These are phyloP conservation scores for Phytophthora hibernalis DNA, from an alignment of 352 stramenopile genomes.

Conservation along the genomic window DNA sequence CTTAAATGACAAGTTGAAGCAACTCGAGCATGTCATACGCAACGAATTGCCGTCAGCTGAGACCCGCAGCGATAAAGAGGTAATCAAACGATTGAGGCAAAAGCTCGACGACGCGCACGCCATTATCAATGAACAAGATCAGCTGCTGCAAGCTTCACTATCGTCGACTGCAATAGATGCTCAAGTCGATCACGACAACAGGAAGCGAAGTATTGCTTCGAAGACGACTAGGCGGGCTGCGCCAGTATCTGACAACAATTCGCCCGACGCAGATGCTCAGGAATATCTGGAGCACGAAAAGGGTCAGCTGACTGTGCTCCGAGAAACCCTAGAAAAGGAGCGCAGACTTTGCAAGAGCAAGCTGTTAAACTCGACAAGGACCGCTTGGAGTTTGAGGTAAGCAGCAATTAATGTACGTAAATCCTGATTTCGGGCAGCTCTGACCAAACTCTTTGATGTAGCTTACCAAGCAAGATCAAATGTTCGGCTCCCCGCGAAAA, in stretches of 20 bases:
- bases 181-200: constrained; percentile 11
- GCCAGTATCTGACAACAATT: neutral
- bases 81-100: constrained; percentile 60
- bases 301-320: constrained; percentile 38
- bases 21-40: constrained; percentile 68
- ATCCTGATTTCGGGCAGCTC: neutral
- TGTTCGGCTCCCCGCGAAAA: constrained; percentile 25
- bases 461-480: constrained; percentile 51
- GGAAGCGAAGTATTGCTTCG: constrained; percentile 9
- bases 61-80: constrained; percentile 41
- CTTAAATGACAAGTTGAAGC: constrained; percentile 54
- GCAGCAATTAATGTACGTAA: constrained; percentile 28
- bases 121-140: constrained; percentile 75
- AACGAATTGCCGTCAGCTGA: constrained; percentile 44
- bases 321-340: constrained; percentile 53
- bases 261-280: constrained; percentile 25
- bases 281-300: constrained; percentile 53
- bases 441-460: constrained; percentile 27
- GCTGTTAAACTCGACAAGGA: constrained; percentile 69
- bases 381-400: constrained; percentile 66
- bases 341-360: constrained; percentile 55
- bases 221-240: constrained; percentile 4
- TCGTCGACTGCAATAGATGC: constrained; percentile 13
- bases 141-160: constrained; percentile 74
- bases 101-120: constrained; percentile 72